Conservation (phyloP, 2,329 filamentous ascomycete species). For the Stylonectria norvegica region DNA sequence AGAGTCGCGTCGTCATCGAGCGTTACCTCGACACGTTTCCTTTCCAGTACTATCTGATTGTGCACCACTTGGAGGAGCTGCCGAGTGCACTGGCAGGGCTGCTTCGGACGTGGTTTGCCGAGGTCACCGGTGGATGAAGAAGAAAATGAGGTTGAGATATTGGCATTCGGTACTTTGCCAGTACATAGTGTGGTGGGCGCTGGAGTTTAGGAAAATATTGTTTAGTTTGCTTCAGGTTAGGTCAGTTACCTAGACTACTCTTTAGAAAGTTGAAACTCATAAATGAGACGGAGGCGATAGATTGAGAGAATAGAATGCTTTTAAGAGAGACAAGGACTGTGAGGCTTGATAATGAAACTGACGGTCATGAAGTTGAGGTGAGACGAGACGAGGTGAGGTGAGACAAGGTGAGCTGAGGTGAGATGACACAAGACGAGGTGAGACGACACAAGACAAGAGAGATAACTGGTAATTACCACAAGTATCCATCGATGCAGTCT, state of each 20-base stretch:
- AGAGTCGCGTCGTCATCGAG: conserved; percentile 73
- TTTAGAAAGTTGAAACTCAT: no score
- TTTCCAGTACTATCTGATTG: conserved; percentile 94
- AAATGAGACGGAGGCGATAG: no score
- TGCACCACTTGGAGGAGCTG: conserved; percentile 86
- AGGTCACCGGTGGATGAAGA: no score
- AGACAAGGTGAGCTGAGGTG: background rate
- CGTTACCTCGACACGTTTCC: conserved; percentile 94
- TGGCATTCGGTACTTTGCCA: background rate
- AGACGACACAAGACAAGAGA: no score
- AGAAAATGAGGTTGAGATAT: no score
- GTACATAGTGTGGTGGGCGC: background rate
- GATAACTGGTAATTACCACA: no score
- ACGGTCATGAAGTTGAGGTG: background rate
- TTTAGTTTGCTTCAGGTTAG: no score
- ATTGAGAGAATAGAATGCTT: no score
- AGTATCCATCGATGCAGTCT: background rate
- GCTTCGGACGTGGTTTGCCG: conserved; percentile 92
- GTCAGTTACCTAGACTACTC: background rate
- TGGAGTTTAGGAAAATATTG: no score
- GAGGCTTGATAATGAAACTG: no score
- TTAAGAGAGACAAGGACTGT: background rate
- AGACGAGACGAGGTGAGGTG: background rate
- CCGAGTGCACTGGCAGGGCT: conserved; percentile 83
- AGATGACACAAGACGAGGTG: no score